These are phyloP conservation scores for Yarrowia sp. DNA, from an alignment of 805 yeast genomes.

Conservation along the genomic window DNA sequence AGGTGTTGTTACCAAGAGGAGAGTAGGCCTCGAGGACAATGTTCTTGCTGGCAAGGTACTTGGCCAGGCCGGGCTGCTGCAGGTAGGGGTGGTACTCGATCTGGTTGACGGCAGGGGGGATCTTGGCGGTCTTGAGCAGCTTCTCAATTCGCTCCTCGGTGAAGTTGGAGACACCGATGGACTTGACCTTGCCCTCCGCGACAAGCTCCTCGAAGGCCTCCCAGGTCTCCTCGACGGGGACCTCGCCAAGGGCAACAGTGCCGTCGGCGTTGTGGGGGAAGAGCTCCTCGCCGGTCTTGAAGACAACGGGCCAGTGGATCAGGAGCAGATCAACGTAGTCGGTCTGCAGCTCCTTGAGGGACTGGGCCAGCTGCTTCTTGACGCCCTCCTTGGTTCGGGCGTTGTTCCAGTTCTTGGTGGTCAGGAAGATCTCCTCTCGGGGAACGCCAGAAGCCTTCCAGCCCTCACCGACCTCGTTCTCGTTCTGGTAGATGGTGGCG, in stretches of 20 bases:
- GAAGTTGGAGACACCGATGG: conserved; percentile 79
- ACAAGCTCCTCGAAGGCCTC: conserved; percentile 55
- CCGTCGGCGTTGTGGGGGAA: conserved; percentile 57
- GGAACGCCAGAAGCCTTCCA: conserved; percentile 58
- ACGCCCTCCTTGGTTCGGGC: conserved; percentile 44
- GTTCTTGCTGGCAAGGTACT: conserved; percentile 46
- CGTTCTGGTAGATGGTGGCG: conserved; percentile 57
- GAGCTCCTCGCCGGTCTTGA: conserved; percentile 40
- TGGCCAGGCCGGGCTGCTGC: conserved; percentile 44
- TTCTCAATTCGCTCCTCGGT: conserved; percentile 60
- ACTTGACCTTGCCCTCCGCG: conserved; percentile 52
- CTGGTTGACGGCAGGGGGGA: conserved; percentile 69
- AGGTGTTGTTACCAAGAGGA: conserved; percentile 46
- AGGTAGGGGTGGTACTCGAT: conserved; percentile 57
- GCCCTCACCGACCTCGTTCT: conserved; percentile 55
- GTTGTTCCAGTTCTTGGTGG: conserved; percentile 42
- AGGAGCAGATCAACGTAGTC: conserved; percentile 55
- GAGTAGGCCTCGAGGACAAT: conserved; percentile 61
- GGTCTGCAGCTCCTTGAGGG: conserved; percentile 46
- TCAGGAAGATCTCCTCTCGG: conserved; percentile 44
- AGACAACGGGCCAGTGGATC: conserved; percentile 54
- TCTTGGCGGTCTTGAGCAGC: conserved; percentile 47
- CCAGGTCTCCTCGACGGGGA: conserved; percentile 60
- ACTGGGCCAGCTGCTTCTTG: conserved; percentile 44
- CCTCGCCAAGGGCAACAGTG: conserved; percentile 51